phyloP scores from a whole-genome alignment of 1,284 basidiomycete genomes.

The Irpex lacteus region DNA sequence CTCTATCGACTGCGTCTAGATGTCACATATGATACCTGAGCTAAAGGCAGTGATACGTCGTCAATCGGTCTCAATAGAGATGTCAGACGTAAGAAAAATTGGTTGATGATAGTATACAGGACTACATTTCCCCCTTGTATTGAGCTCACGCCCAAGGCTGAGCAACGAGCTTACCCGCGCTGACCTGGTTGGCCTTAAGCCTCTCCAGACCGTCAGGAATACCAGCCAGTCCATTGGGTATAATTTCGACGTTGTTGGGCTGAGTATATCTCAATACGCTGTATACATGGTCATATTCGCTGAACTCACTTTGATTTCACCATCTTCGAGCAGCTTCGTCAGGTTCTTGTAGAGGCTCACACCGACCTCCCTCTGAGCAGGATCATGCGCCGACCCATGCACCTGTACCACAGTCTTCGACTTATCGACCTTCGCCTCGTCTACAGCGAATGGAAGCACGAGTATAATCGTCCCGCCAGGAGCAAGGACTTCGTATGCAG shows the following conservation, averaged over 20 bases:
- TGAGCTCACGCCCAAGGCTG: conserved; percentile 26
- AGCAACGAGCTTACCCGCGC: conserved; percentile 27
- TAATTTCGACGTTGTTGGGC: conserved; percentile 22
- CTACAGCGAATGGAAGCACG: neutral
- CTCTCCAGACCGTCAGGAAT: conserved; percentile 25
- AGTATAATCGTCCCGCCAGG: conserved; percentile 18
- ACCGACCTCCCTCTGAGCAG: neutral
- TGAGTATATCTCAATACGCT: neutral
- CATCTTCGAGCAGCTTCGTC: neutral
- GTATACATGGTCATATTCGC: neutral
- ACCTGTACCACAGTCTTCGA: conserved; percentile 9
- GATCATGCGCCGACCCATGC: conserved; percentile 5
- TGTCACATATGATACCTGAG: too few relatives aligned
- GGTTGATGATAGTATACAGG: neutral
- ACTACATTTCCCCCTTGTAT: neutral
- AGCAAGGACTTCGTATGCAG: conserved; percentile 14
- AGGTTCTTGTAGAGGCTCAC: neutral
- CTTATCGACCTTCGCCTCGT: conserved; percentile 4
- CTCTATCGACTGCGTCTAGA: too few relatives aligned
- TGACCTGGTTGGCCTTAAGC: conserved; percentile 23
- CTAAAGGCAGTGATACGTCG: too few relatives aligned
- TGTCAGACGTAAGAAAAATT: too few relatives aligned
- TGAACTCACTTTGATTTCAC: neutral
- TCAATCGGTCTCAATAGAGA: too few relatives aligned
- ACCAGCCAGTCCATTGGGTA: conserved; percentile 27